Conservation (phyloP, 164 flowering plant genomes). For the Annona squamosa region DNA sequence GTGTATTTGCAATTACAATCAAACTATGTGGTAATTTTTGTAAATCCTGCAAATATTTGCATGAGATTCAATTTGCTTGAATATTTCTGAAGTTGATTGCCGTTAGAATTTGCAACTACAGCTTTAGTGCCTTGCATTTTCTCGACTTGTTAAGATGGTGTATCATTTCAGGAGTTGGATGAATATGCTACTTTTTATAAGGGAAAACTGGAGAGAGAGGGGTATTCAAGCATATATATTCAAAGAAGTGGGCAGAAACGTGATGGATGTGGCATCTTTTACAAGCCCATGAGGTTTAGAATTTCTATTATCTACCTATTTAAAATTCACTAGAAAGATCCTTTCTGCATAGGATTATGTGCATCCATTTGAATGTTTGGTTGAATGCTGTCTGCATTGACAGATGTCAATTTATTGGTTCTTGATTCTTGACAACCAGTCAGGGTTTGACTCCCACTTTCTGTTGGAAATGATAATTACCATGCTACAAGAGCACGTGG, state of each 20-base stretch:
- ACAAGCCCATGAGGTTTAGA: conserved; percentile 42
- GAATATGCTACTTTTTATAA: conserved; percentile 75
- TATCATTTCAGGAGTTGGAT: conserved; percentile 60
- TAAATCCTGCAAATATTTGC: too few species aligned
- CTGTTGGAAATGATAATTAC: not conserved
- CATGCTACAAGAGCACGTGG: too few species aligned
- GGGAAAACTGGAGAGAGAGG: conserved; percentile 46
- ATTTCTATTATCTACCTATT: conserved; percentile 1
- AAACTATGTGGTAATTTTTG: too few species aligned
- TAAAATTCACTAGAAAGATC: not conserved
- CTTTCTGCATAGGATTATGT: not conserved
- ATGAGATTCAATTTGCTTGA: not conserved
- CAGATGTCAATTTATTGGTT: not conserved
- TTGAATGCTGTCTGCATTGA: not conserved
- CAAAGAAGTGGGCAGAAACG: conserved; percentile 78
- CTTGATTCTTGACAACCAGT: not conserved
- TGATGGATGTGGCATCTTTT: conserved; percentile 91
- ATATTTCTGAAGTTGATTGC: not conserved
- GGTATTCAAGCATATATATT: conserved; percentile 67
- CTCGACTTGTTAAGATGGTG: not conserved
- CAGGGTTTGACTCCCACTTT: not conserved
- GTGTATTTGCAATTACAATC: too few species aligned
- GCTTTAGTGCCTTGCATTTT: not conserved
- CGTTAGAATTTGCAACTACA: not conserved
- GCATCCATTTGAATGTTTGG: not conserved